Evolutionary conservation across 495 filamentous ascomycete genomes (phyloP).

Genomic region (Lophiotrema nucula): DNA sequence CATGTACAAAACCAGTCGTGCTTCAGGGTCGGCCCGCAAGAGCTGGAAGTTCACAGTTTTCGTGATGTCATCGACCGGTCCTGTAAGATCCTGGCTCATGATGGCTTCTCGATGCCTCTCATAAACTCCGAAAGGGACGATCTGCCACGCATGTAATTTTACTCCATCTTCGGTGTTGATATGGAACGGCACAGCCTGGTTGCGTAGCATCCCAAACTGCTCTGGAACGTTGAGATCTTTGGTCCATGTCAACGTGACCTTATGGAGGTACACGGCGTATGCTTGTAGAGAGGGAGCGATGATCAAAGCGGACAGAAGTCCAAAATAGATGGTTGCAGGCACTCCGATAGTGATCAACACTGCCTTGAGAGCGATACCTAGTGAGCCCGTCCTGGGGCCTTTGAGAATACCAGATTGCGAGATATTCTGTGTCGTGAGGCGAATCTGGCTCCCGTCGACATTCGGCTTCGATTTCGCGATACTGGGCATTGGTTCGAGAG

Average conservation of each 20-base stretch:
- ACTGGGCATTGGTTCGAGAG: no score
- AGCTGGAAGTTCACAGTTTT: conserved; percentile 57
- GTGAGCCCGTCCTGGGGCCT: no score
- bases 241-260: conserved; percentile 51
- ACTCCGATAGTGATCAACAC: no score
- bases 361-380: no score
- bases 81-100: conserved; percentile 51
- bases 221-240: conserved; percentile 51
- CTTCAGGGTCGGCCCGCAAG: conserved; percentile 58
- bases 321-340: no score
- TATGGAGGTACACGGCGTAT: conserved; percentile 51
- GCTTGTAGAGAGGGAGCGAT: conserved; percentile 48
- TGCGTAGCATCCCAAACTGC: conserved; percentile 51
- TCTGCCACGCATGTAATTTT: conserved; percentile 42
- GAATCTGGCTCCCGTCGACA: no score
- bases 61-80: conserved; percentile 54
- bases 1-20: conserved; percentile 58
- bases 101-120: conserved; percentile 54
- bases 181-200: conserved; percentile 46
- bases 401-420: no score
- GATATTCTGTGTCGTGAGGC: no score
- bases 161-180: conserved; percentile 38
- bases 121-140: conserved; percentile 39
- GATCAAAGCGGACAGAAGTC: no score
- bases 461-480: no score